Conservation (phyloP, 1,284 basidiomycete species). For the Exsudoporus floridanus region DNA sequence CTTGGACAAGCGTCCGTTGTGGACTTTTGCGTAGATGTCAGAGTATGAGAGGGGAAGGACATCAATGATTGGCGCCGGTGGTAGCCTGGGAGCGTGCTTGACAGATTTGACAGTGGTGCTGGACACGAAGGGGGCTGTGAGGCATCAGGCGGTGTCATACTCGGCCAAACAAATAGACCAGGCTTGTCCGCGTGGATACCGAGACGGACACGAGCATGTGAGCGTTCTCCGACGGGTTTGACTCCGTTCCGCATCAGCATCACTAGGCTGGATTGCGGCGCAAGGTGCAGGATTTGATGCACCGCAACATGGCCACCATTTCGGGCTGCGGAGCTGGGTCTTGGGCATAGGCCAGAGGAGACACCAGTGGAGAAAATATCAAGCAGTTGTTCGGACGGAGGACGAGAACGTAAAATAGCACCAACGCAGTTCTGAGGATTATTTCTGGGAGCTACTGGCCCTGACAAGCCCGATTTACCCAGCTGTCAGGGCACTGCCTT, state of each 20-base stretch:
- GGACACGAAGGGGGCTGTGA: constrained; percentile 4
- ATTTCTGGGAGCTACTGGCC: constrained; percentile 15
- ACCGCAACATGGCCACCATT: not conserved
- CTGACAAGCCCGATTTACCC: constrained; percentile 26
- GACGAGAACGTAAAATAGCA: not conserved
- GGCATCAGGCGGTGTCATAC: not conserved
- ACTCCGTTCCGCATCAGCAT: not conserved
- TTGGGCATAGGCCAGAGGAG: constrained; percentile 3
- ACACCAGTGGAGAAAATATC: not conserved
- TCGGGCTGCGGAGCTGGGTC: constrained; percentile 7
- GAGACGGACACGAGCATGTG: not conserved
- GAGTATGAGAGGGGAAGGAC: constrained; percentile 1
- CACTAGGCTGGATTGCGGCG: not conserved
- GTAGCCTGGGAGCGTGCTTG: constrained; percentile 12
- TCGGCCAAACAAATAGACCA: not conserved
- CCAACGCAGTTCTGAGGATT: not conserved
- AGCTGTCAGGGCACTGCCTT: constrained; percentile 22
- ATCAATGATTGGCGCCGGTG: constrained; percentile 21
- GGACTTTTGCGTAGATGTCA: not conserved
- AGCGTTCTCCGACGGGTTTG: not conserved
- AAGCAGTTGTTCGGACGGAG: not conserved
- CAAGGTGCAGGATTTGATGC: not conserved
- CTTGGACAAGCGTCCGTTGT: not conserved
- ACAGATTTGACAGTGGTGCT: not conserved
- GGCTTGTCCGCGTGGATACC: not conserved